These are phyloP conservation scores for Amphirosellinia nigrospora DNA, from an alignment of 495 filamentous ascomycete species.

Conservation along the genomic window DNA sequence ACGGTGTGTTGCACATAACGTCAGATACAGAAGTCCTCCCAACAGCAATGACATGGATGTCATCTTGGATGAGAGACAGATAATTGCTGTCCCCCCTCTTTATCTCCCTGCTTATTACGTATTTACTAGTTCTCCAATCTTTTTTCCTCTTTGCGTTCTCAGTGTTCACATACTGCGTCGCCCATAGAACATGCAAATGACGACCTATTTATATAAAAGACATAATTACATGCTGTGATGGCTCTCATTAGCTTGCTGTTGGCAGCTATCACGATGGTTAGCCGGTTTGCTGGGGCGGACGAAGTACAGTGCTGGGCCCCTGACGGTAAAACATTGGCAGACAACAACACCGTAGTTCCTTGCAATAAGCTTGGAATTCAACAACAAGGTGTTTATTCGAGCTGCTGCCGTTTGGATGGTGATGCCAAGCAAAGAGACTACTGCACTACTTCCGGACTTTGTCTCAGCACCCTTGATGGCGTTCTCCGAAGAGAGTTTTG, in stretches of 20 bases:
- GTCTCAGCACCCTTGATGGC: constrained; percentile 26
- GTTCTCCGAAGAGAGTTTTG: constrained; percentile 34
- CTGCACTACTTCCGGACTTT: constrained; percentile 34
- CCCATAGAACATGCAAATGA: too few species aligned
- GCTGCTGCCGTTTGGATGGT: constrained; percentile 36
- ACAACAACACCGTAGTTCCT: constrained; percentile 33
- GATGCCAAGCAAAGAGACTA: constrained; percentile 25
- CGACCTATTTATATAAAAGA: too few species aligned
- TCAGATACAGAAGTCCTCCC: not conserved
- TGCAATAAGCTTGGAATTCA: constrained; percentile 40
- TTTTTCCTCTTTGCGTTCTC: not conserved
- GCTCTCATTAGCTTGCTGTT: not conserved
- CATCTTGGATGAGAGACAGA: constrained; percentile 1
- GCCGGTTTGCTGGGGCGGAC: not conserved
- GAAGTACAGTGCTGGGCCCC: constrained; percentile 34
- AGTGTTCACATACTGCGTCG: not conserved
- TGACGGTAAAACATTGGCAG: constrained; percentile 31
- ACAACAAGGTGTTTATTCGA: constrained; percentile 35
- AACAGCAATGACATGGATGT: not conserved
- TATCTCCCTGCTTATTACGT: not conserved
- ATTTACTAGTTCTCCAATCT: not conserved
- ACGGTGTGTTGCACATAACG: constrained; percentile 4
- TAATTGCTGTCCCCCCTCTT: constrained; percentile 3
- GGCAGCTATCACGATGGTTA: not conserved
- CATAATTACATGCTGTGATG: constrained; percentile 28